Base-by-base conservation (phyloP, 306 rosid species). In the Arachis stenosperma region DNA sequence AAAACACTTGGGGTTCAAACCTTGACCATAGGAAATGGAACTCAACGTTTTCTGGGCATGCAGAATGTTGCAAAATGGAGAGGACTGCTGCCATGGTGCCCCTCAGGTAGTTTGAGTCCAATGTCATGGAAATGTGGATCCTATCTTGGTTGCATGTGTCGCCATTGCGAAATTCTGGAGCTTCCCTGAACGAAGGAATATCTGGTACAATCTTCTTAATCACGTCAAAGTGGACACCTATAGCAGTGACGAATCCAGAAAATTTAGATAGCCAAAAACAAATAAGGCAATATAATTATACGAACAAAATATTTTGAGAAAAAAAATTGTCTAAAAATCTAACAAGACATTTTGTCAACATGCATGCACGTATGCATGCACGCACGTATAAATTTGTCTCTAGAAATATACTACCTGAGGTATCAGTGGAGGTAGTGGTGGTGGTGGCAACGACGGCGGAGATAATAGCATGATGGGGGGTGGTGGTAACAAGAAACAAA, bases 41-140 rank as follows among this genome's bases (percentile, higher is more conserved):
- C 71, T 92, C 97, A 0, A 88, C 63, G 60, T 78, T 86, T 54
- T 88, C 98, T 0, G 92, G 98, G 69, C 98, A 92, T 0, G 88
- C 57, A 5, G 97, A 87, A 62, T 92, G 98, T 6, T 87, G 88
- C 11, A 92, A n/a, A 5, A 92, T 81, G 50, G 98, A 90, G 48
- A 90, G 73, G 11, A 92, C 90, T 6, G 95, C 98, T 10, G 95
- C 95, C 85, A 92, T 84, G 57, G 90, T 92, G 29, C 96, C 98
- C 14, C 96, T 50, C 0, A 92, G 88, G 84, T 90, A 92, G 72
- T 92, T 92, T 2, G 96, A 84, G 71, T 92, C 98, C 69, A 92
- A 67, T 13, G 98, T 90, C 98, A 92, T 90, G 54, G 91, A 77
- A 30, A 92, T 69, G 84, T 92, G 92, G 65, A 90, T 92, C 54